Conservation (phyloP, 2,329 filamentous ascomycete genomes). For the Aspergillus eucalypticola region DNA sequence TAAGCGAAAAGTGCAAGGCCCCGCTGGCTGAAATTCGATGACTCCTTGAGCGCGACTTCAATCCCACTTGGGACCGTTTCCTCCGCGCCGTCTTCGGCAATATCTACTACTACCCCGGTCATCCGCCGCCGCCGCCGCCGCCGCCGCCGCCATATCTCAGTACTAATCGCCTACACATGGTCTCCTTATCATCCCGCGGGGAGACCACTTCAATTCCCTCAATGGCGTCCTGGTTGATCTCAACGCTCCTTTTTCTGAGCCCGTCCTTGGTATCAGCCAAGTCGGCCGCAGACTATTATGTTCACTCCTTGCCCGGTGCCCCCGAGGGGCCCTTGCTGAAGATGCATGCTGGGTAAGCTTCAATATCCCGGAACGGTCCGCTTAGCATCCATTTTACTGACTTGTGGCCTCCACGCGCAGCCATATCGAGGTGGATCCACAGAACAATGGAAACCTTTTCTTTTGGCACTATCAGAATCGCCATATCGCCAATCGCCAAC, state of each 20-base stretch:
- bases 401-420: constrained; percentile 48
- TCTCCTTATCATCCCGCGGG: constrained; percentile 22
- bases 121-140: background rate
- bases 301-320: constrained; percentile 79
- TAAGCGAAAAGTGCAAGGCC: background rate
- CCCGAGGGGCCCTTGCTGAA: constrained; percentile 78
- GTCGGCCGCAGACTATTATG: constrained; percentile 83
- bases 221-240: constrained; percentile 29
- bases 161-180: constrained; percentile 17
- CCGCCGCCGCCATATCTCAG: background rate
- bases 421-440: constrained; percentile 84
- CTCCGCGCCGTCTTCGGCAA: background rate
- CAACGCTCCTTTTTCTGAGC: constrained; percentile 28
- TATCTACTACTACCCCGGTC: background rate
- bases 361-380: background rate
- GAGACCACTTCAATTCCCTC: constrained; percentile 11
- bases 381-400: background rate
- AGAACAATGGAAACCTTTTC: constrained; percentile 90
- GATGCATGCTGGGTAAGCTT: constrained; percentile 92
- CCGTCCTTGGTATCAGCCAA: constrained; percentile 41
- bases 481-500: constrained; percentile 87
- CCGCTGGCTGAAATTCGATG: constrained; percentile 14
- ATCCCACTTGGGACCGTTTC: constrained; percentile 20
- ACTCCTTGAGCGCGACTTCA: constrained; percentile 16
- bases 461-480: constrained; percentile 98